Evolutionary conservation across 202 grass and related monocot species (phyloP).

Genomic region (Hordeum pubiflorum): DNA sequence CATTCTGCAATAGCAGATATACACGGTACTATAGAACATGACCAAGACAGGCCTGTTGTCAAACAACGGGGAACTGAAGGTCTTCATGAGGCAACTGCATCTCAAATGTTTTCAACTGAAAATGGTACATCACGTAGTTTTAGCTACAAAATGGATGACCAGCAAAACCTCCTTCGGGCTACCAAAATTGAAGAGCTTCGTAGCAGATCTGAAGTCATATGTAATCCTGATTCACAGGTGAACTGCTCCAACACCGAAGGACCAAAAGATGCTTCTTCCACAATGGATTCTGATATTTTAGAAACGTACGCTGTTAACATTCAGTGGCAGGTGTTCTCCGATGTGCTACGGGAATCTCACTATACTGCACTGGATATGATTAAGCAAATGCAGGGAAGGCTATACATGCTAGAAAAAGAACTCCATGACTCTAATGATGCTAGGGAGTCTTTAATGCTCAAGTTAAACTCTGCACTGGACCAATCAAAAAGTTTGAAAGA

Average conservation of each 20-base stretch:
- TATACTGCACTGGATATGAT: constrained; percentile 52
- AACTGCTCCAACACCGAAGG: constrained; percentile 17
- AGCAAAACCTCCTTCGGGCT: constrained; percentile 21
- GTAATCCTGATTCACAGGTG: constrained; percentile 36
- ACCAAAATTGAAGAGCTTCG: constrained; percentile 37
- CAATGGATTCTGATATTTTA: constrained; percentile 57
- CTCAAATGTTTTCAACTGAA: constrained; percentile 19
- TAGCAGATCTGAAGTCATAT: constrained; percentile 29
- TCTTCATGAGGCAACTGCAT: constrained; percentile 15
- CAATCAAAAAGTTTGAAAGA: constrained; percentile 59
- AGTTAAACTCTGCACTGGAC: constrained; percentile 52
- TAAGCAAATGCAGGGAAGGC: constrained; percentile 43
- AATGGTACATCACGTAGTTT: constrained; percentile 26
- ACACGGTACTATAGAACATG: constrained; percentile 30
- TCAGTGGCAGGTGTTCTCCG: constrained; percentile 71
- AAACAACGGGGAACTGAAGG: constrained; percentile 26
- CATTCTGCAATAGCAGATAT: constrained; percentile 16
- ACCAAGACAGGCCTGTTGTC: constrained; percentile 15
- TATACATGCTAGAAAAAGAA: constrained; percentile 52
- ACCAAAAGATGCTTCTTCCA: constrained; percentile 14
- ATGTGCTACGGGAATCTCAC: constrained; percentile 57
- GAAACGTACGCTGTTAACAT: constrained; percentile 49
- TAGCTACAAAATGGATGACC: constrained; percentile 30
- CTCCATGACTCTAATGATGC: constrained; percentile 54
- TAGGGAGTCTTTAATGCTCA: constrained; percentile 42